A percentile compares a stretch with the other conserved stretches of the same genome.
Conservation (phyloP, 768 basidiomycete species). For the Termitomyces sp. region DNA sequence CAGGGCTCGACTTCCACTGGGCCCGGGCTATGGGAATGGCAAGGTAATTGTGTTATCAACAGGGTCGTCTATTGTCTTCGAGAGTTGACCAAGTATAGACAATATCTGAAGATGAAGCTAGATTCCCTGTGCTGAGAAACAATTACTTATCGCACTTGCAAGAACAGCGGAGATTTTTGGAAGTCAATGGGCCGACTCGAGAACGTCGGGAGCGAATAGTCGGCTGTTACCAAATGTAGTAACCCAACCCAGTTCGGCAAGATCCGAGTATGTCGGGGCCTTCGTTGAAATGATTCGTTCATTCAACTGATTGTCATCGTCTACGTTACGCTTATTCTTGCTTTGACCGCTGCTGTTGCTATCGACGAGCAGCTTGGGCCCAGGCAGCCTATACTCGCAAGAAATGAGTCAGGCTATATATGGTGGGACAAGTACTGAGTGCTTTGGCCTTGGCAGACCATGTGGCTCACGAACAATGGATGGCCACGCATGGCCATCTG, state of each 20-base stretch:
- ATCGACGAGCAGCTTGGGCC: neutral
- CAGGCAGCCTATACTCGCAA: too few relatives aligned
- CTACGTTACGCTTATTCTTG: neutral
- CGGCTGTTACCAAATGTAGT: neutral
- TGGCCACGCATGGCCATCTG: conserved; percentile 10
- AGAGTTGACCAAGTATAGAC: too few relatives aligned
- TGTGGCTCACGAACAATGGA: conserved; percentile 22
- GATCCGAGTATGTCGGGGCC: conserved; percentile 9
- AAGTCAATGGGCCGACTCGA: too few relatives aligned
- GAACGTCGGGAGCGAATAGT: too few relatives aligned
- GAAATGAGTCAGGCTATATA: neutral
- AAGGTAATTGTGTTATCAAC: too few relatives aligned
- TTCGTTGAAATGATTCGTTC: neutral
- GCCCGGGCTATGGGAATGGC: too few relatives aligned
- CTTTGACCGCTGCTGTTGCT: neutral
- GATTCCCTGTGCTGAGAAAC: too few relatives aligned
- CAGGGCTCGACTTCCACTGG: too few relatives aligned
- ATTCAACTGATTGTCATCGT: conserved; percentile 5
- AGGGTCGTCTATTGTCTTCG: too few relatives aligned
- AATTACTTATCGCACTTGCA: too few relatives aligned
- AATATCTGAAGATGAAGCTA: too few relatives aligned
- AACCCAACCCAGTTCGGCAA: conserved; percentile 3
- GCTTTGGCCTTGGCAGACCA: conserved; percentile 17
- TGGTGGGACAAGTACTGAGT: conserved; percentile 6
- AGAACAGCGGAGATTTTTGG: too few relatives aligned